These are phyloP conservation scores for Trichosporon asahii DNA, from an alignment of 1,284 basidiomycete species.

Conservation along the genomic window DNA sequence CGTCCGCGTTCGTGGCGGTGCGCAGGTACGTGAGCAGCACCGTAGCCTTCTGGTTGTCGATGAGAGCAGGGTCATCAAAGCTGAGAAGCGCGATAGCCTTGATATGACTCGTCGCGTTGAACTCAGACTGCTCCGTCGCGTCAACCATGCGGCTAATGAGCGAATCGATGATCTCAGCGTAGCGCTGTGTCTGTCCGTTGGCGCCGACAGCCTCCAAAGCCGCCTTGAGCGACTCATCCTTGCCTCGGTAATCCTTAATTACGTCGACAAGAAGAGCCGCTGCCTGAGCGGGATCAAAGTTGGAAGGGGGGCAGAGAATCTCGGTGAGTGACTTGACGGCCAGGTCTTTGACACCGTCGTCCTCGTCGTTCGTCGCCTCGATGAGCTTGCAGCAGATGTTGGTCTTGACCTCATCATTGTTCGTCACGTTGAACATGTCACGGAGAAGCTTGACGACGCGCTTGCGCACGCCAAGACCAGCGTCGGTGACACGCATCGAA, in stretches of 20 bases:
- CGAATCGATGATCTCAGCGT: constrained; percentile 64
- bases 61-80: constrained; percentile 33
- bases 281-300: constrained; percentile 49
- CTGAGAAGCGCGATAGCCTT: constrained; percentile 41
- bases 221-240: constrained; percentile 77
- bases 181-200: constrained; percentile 22
- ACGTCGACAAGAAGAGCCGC: constrained; percentile 81
- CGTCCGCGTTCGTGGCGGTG: constrained; percentile 58
- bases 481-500: constrained; percentile 82
- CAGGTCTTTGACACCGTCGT: constrained; percentile 85
- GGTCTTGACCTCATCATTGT: constrained; percentile 60
- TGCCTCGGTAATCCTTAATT: constrained; percentile 72
- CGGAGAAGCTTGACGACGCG: constrained; percentile 91
- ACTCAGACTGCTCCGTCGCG: constrained; percentile 52
- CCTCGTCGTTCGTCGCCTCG: constrained; percentile 75
- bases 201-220: constrained; percentile 45
- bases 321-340: constrained; percentile 84
- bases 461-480: constrained; percentile 86
- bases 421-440: constrained; percentile 68
- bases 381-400: constrained; percentile 84
- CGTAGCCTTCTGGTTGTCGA: constrained; percentile 41
- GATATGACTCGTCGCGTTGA: constrained; percentile 42
- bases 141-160: constrained; percentile 85
- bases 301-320: constrained; percentile 65
- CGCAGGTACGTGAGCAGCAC: constrained; percentile 35